Conservation (phyloP, 2,329 filamentous ascomycete genomes). For the Diplodia scrobiculata region DNA sequence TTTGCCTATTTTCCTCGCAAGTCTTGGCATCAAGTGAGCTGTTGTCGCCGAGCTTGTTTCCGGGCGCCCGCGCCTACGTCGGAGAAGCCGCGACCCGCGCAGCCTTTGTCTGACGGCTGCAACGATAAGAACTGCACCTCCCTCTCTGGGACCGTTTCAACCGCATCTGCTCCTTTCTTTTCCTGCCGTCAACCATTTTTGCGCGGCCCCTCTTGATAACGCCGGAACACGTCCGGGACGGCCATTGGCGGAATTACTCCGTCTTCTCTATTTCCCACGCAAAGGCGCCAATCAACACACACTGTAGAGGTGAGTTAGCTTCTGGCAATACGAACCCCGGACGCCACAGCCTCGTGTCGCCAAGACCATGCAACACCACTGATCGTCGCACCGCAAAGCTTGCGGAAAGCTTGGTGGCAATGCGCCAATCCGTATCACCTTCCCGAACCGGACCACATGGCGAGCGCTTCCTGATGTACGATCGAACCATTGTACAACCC, state of each 20-base stretch:
- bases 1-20: constrained; percentile 35
- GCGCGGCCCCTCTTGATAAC: not conserved
- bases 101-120: not conserved
- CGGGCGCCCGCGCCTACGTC: not conserved
- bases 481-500: too few species aligned
- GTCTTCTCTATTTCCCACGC: too few species aligned
- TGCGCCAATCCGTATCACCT: not conserved
- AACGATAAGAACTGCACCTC: not conserved
- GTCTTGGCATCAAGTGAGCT: constrained; percentile 30
- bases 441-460: not conserved
- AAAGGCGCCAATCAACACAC: constrained; percentile 6
- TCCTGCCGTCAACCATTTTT: not conserved
- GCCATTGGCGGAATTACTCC: not conserved
- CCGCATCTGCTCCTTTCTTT: not conserved
- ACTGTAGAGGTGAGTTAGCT: not conserved
- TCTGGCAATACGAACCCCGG: not conserved
- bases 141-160: not conserved
- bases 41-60: constrained; percentile 3
- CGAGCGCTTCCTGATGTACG: too few species aligned
- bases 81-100: not conserved
- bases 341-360: constrained; percentile 2
- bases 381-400: constrained; percentile 5
- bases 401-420: constrained; percentile 22
- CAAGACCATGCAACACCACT: constrained; percentile 11
- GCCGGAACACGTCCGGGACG: too few species aligned